Evolutionary conservation across 2,329 filamentous ascomycete genomes (phyloP).

Genomic region (Chalaropsis thielavioides): DNA sequence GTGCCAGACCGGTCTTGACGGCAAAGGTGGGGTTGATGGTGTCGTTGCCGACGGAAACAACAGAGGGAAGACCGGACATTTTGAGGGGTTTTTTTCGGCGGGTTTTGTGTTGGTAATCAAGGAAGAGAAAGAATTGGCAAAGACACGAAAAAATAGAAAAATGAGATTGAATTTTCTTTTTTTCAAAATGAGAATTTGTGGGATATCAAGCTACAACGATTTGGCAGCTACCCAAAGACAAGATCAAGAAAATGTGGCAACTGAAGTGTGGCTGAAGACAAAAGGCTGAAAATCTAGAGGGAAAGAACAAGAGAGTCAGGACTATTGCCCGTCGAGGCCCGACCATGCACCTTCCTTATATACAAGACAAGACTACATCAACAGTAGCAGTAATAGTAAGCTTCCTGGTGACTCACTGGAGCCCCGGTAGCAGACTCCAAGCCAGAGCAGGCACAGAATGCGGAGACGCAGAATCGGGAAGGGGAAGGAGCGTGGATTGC

Average conservation of each 20-base stretch:
- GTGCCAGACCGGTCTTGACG: constrained; percentile 86
- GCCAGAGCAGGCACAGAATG: not conserved
- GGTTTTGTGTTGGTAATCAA: too few relatives aligned
- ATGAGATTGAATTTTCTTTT: not conserved
- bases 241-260: not conserved
- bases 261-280: not conserved
- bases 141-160: not conserved
- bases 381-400: not conserved
- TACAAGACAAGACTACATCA: not conserved
- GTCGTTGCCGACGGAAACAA: constrained; percentile 17
- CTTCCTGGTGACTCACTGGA: not conserved
- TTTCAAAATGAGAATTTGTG: not conserved
- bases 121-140: not conserved
- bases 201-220: not conserved
- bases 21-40: constrained; percentile 45
- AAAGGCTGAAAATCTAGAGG: not conserved
- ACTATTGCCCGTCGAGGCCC: not conserved
- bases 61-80: constrained; percentile 14
- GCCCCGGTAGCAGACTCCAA: not conserved
- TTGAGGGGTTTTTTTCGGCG: not conserved
- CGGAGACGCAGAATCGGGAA: not conserved
- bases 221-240: not conserved
- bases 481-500: not conserved
- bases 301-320: not conserved
- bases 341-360: not conserved